Evolutionary conservation across 495 filamentous ascomycete genomes (phyloP), one percentile per base, ranked within the genome.

Genomic region (Copromyces sp.): DNA sequence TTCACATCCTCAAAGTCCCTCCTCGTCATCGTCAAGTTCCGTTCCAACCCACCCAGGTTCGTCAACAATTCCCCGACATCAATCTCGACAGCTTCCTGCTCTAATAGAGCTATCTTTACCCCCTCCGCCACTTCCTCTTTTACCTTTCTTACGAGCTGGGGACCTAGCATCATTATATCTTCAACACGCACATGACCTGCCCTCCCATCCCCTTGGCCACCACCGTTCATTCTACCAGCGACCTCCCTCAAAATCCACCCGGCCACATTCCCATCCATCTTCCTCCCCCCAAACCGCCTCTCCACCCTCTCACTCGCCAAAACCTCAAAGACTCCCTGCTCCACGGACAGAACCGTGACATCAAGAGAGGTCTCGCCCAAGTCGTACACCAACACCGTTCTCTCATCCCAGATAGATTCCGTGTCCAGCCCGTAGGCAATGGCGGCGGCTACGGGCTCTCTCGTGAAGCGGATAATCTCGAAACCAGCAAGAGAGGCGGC

Each of bases 331-430:
- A 93, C 90, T 78, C 94, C 95, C 74, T 93, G 85, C 75, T 99
- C 95, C 72, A 97, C 93, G 38, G 92, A 92, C 20, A 99, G 86
- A 75, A 99, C 91, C 69, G 95, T 97, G 44, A 98, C 95, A 94
- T 99, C 95, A 81, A 99, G 97, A 76, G 95, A 97, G 90, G 94
- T 95, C 89, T 94, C 95, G 89, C 95, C 95, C 77, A 97, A 92
- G 90, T 98, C 95, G 83, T 95, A 96, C 74, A 95, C 93, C 74
- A 95, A 91, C 75, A 95, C 91, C 90, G 78, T 90, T 89, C 79
- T 95, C 93, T 41, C 88, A 89, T 75, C 88, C 89, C 24, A 24
- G 84, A 86, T 87, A 6, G 44, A 8, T 11, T 40, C 72, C 70
- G 92, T 92, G 82, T 95, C 91, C 72, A 95, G 85, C 79, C 93